Percentiles rank a stretch among this genome's conserved stretches.
phyloP scores from a whole-genome alignment of 2,329 filamentous ascomycete species.

The Xylariales sp. region DNA sequence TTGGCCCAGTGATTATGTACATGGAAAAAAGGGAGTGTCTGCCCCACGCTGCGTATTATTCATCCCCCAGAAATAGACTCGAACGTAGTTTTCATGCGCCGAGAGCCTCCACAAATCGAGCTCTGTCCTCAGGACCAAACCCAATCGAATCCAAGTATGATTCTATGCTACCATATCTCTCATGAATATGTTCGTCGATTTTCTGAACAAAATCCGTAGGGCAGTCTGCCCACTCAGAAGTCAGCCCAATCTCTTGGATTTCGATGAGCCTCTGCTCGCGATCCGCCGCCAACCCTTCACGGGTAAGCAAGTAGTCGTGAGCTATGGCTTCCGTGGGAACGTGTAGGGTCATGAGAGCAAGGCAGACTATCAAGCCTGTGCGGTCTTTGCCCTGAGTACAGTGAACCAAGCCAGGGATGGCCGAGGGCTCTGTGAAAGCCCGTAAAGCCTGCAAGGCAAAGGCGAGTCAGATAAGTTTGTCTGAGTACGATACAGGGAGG shows the following conservation, averaged over 20 bases:
- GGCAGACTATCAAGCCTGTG: slow-evolving; percentile 65
- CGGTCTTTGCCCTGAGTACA: slow-evolving; percentile 90
- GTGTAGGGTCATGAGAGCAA: slow-evolving; percentile 61
- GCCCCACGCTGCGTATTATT: no score
- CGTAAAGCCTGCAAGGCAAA: slow-evolving; percentile 35
- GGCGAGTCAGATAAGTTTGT: not conserved
- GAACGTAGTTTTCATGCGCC: slow-evolving; percentile 31
- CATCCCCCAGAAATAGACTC: no score
- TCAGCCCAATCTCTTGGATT: slow-evolving; percentile 65
- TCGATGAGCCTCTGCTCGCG: slow-evolving; percentile 61
- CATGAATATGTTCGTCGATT: slow-evolving; percentile 53
- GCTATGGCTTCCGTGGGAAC: slow-evolving; percentile 57
- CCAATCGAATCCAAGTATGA: slow-evolving; percentile 63
- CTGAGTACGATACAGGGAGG: not conserved
- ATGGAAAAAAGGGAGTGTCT: no score
- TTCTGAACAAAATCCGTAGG: slow-evolving; percentile 58
- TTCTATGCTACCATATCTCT: slow-evolving; percentile 61
- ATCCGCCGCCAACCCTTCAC: slow-evolving; percentile 52
- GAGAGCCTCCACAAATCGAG: slow-evolving; percentile 33
- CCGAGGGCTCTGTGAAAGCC: slow-evolving; percentile 38
- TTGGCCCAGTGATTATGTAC: no score
- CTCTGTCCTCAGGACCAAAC: slow-evolving; percentile 41
- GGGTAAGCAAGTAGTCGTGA: slow-evolving; percentile 68
- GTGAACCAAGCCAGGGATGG: slow-evolving; percentile 67
- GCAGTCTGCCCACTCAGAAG: slow-evolving; percentile 68